Percentiles rank a stretch among this genome's conserved stretches.
Conservation (phyloP, 495 filamentous ascomycete genomes). For the Xylaria longipes region DNA sequence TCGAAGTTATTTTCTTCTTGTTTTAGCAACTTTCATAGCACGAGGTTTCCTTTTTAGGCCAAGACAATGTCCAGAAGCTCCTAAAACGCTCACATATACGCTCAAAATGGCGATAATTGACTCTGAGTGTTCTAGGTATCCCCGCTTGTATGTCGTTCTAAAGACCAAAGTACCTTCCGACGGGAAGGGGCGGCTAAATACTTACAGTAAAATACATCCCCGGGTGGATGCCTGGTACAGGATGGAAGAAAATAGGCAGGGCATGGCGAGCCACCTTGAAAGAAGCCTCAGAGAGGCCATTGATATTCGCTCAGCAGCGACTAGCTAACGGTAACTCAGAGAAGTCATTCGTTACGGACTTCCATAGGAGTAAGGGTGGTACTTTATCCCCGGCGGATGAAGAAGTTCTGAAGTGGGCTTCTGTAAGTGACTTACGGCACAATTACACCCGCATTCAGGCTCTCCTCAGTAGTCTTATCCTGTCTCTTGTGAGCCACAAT, state of each 20-base stretch:
- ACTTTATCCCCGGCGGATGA: slow-evolving; percentile 34
- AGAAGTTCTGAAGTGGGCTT: slow-evolving; percentile 43
- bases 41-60: too few relatives aligned
- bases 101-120: too few relatives aligned
- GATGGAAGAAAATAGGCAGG: slow-evolving; percentile 46
- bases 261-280: slow-evolving; percentile 31
- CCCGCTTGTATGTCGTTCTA: slow-evolving; percentile 33
- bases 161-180: not conserved
- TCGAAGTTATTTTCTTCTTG: too few relatives aligned
- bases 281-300: slow-evolving; percentile 41
- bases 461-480: not conserved
- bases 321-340: slow-evolving; percentile 35
- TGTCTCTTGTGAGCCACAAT: not conserved
- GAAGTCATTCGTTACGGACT: slow-evolving; percentile 44
- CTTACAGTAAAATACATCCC: slow-evolving; percentile 45
- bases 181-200: not conserved
- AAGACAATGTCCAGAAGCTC: too few relatives aligned
- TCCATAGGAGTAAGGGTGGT: slow-evolving; percentile 33
- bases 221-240: slow-evolving; percentile 54
- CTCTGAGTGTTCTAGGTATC: too few relatives aligned
- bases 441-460: not conserved
- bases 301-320: slow-evolving; percentile 48
- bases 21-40: too few relatives aligned
- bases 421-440: slow-evolving; percentile 27
- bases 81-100: too few relatives aligned